A percentile compares a stretch with the other conserved stretches of the same genome.
Evolutionary conservation across 768 basidiomycete genomes (phyloP).

Genomic region (Lentinula lateritia): DNA sequence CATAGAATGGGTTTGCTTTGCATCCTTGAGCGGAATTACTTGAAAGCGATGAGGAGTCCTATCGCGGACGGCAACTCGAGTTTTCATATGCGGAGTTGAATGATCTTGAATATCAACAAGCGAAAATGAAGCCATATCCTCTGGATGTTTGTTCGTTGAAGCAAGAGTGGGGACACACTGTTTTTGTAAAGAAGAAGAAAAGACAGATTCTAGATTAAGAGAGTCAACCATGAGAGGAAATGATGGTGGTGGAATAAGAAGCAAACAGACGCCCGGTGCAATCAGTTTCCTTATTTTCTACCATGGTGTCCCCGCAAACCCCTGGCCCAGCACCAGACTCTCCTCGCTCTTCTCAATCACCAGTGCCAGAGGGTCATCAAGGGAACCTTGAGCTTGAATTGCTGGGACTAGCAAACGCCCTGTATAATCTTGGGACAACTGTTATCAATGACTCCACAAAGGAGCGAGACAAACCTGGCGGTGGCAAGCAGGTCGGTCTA

Average conservation of each 20-base stretch:
- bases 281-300: not conserved
- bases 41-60: conserved; percentile 38
- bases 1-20: not conserved
- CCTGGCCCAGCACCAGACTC: conserved; percentile 49
- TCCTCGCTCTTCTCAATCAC: conserved; percentile 69
- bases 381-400: conserved; percentile 76
- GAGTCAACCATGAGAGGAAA: not conserved
- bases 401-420: conserved; percentile 66
- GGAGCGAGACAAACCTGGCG: conserved; percentile 66
- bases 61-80: conserved; percentile 39
- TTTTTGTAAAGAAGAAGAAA: not conserved
- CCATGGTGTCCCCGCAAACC: conserved; percentile 5
- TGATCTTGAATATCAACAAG: not conserved
- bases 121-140: not conserved
- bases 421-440: conserved; percentile 80
- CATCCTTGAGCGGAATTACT: conserved; percentile 27
- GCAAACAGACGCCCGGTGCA: not conserved
- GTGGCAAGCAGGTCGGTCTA: conserved; percentile 71
- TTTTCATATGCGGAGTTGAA: conserved; percentile 27
- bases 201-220: not conserved
- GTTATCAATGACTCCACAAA: conserved; percentile 81
- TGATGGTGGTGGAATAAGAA: not conserved
- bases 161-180: not conserved
- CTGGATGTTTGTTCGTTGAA: not conserved
- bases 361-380: conserved; percentile 60